Evolutionary conservation across 192 early-diverging fungal genomes (phyloP).

Genomic region (Backusella parvicylindrica): DNA sequence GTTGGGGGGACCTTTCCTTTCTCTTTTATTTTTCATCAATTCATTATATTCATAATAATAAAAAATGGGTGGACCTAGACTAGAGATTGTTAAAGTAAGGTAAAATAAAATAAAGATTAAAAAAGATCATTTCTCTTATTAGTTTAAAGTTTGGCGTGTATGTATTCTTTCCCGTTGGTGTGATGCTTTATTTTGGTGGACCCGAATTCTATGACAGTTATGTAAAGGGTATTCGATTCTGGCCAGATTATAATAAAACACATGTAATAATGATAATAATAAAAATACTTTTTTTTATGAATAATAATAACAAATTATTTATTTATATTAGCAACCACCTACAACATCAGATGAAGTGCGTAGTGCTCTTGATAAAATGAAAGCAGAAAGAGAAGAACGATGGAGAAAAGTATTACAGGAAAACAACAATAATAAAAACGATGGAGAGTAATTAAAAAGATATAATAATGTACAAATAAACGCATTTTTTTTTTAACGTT

Average conservation of each 20-base stretch:
- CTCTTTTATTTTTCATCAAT: neutral
- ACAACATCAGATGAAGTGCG: conserved; percentile 34
- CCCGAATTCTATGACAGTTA: conserved; percentile 46
- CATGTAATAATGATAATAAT: conserved; percentile 36
- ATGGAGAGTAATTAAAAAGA: neutral
- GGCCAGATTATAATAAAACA: conserved; percentile 34
- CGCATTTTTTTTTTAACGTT: conserved; percentile 15
- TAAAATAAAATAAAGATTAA: too few relatives aligned
- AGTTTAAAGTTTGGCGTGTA: conserved; percentile 47
- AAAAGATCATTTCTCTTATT: too few relatives aligned
- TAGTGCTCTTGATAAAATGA: conserved; percentile 36
- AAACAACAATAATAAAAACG: neutral
- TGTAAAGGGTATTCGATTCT: conserved; percentile 41
- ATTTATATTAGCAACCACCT: conserved; percentile 34
- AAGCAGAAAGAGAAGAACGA: conserved; percentile 33
- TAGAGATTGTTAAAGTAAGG: conserved; percentile 45
- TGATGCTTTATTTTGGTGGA: conserved; percentile 49
- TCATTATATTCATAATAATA: neutral
- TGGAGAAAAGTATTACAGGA: conserved; percentile 25
- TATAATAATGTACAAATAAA: neutral
- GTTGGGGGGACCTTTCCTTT: neutral
- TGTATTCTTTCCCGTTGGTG: conserved; percentile 47
- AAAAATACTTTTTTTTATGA: neutral
- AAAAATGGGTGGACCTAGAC: conserved; percentile 40
- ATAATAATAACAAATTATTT: neutral